Percentiles rank a stretch among this genome's conserved stretches.
Evolutionary conservation across 2,329 filamentous ascomycete genomes (phyloP).

Genomic region (Sporothrix inflata): DNA sequence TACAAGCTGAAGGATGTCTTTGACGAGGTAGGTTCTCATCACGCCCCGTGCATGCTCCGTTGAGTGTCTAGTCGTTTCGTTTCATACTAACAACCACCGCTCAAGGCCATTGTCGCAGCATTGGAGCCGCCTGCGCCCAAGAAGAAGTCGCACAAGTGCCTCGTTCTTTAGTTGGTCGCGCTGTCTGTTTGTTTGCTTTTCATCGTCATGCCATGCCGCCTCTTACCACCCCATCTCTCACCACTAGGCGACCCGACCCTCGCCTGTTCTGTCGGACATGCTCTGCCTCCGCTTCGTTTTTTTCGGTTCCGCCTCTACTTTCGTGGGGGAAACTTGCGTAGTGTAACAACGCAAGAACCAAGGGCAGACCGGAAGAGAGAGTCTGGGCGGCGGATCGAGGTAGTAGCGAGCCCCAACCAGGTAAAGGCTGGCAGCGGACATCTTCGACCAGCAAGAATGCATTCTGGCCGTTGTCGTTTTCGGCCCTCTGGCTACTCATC

Average conservation of each 20-base stretch:
- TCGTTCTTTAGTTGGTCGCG: constrained; percentile 59
- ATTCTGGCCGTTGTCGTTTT: neutral
- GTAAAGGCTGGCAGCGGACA: neutral
- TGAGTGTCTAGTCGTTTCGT: neutral
- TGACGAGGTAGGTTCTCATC: constrained; percentile 74
- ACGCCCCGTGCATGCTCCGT: neutral
- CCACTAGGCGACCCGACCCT: neutral
- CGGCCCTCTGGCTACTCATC: too few species aligned
- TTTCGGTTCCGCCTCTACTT: neutral
- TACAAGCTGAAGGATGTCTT: constrained; percentile 99
- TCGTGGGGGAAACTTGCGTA: neutral
- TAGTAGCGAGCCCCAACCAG: neutral
- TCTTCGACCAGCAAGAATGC: neutral
- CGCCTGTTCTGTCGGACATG: neutral
- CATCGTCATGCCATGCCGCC: neutral
- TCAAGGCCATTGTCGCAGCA: constrained; percentile 89
- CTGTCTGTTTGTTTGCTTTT: constrained; percentile 1
- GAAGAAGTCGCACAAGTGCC: constrained; percentile 73
- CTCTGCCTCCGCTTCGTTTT: neutral
- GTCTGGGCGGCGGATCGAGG: neutral
- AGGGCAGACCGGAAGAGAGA: neutral
- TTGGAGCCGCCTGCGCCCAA: constrained; percentile 85
- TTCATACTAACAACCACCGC: neutral
- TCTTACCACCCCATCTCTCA: neutral
- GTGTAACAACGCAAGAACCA: neutral